Evolutionary conservation across 1,139 yeast genomes (phyloP), one percentile per base, ranked within the genome.

Genomic region (Pichiaceae sp.): DNA sequence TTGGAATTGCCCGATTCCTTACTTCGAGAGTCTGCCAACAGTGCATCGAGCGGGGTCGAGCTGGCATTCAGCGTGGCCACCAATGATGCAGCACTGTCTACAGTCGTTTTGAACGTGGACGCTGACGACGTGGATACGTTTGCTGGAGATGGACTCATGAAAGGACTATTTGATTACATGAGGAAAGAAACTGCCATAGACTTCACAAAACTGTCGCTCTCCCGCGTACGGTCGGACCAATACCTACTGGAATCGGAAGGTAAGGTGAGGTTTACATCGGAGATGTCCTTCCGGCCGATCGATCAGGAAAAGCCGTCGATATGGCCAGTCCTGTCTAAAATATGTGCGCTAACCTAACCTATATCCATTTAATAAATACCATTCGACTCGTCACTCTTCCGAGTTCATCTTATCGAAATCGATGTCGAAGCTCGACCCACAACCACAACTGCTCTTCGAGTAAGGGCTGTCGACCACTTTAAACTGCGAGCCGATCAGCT

Each of bases 371-470:
- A 21, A 23, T 24, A 26, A 20, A 24, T 16, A 17, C 18, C 11
- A 14, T 24, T 19, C 18, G 23, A 7, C 18, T 17, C 6, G 17
- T 18, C 25, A 4, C 20, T 25, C 15, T 4, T 16, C 31, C 25
- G 20, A 9, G 28, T 33, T 29, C 25, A 33, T 5, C 35, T 75
- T 75, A n/a, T 74, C 75, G 40, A 80, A 78, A 54, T 83, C 93
- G 52, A 89, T 77, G 56, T 89, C 96, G 60, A 91, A 91, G 39
- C 96, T 85, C 17, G 95, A 74, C 0, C 98, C 98, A 61, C 98
- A 91, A 0, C 99, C 98, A 63, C 99, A 93, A 35, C 93, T 80
- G 34, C 94, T 81, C 24, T 86, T 78, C 20, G 96, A 80, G 52
- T 83, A 83, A 0, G 95, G 95, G 45, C 95, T 85, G 49, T 87